These are phyloP conservation scores for Dendrothele bispora DNA, from an alignment of 768 basidiomycete genomes.

Conservation along the genomic window DNA sequence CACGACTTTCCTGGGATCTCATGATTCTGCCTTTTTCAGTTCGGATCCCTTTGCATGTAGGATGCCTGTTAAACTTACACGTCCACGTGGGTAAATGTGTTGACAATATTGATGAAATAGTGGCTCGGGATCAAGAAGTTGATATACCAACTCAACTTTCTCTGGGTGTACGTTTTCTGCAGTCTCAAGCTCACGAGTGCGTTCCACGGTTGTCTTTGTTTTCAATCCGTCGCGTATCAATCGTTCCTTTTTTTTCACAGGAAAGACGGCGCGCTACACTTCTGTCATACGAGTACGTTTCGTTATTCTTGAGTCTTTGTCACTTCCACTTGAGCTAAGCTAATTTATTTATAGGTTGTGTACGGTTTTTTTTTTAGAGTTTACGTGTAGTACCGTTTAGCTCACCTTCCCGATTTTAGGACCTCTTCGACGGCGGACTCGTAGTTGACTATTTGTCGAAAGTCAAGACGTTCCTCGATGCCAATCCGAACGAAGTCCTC, in stretches of 20 bases:
- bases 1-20: slow-evolving; percentile 48
- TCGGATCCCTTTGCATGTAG: slow-evolving; percentile 43
- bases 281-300: slow-evolving; percentile 65
- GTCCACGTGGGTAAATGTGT: neutral
- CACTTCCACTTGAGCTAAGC: neutral
- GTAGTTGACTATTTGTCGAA: slow-evolving; percentile 30
- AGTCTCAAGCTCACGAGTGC: slow-evolving; percentile 56
- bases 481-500: slow-evolving; percentile 48
- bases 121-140: slow-evolving; percentile 49
- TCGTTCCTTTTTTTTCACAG: slow-evolving; percentile 11
- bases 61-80: slow-evolving; percentile 11
- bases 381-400: neutral
- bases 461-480: slow-evolving; percentile 37
- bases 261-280: slow-evolving; percentile 49
- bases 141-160: slow-evolving; percentile 48
- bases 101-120: slow-evolving; percentile 16
- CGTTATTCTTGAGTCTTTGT: neutral
- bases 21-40: slow-evolving; percentile 58
- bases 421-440: slow-evolving; percentile 54
- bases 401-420: slow-evolving; percentile 16
- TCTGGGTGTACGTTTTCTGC: slow-evolving; percentile 55
- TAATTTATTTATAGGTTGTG: slow-evolving; percentile 32
- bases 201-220: slow-evolving; percentile 10
- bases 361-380: slow-evolving; percentile 18
- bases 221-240: neutral